phyloP scores from a whole-genome alignment of 129 eudicot species.

The Arctium lappa region DNA sequence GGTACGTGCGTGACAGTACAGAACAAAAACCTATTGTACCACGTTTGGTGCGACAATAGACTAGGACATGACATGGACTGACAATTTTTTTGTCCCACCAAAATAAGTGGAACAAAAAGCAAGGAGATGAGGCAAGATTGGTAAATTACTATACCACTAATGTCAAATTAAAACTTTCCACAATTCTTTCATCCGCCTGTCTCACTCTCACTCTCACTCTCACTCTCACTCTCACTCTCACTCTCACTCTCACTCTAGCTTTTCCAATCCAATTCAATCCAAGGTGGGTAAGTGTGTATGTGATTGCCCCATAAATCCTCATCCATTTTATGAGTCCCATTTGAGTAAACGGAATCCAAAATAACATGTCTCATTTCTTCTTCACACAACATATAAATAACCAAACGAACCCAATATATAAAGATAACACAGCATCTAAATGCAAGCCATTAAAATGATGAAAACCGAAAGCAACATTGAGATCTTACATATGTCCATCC shows the following conservation, averaged over 20 bases:
- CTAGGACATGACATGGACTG: not conserved
- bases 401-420: not conserved
- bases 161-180: no score
- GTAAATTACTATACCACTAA: no score
- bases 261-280: no score
- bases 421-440: not conserved
- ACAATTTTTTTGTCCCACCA: not conserved
- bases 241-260: no score
- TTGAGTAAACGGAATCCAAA: not conserved
- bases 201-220: no score
- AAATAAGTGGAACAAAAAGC: not conserved
- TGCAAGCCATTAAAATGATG: not conserved
- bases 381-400: not conserved
- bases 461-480: not conserved
- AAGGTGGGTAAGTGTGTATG: no score
- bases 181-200: no score
- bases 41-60: not conserved
- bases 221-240: no score
- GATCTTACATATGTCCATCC: constrained; percentile 97
- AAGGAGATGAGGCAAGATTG: not conserved
- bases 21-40: not conserved
- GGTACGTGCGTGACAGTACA: not conserved
- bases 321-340: not conserved
- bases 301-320: not conserved
- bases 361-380: not conserved